Percentiles rank a stretch among this genome's conserved stretches.
phyloP scores from a whole-genome alignment of 768 basidiomycete genomes.

The Boletus reticulatus region DNA sequence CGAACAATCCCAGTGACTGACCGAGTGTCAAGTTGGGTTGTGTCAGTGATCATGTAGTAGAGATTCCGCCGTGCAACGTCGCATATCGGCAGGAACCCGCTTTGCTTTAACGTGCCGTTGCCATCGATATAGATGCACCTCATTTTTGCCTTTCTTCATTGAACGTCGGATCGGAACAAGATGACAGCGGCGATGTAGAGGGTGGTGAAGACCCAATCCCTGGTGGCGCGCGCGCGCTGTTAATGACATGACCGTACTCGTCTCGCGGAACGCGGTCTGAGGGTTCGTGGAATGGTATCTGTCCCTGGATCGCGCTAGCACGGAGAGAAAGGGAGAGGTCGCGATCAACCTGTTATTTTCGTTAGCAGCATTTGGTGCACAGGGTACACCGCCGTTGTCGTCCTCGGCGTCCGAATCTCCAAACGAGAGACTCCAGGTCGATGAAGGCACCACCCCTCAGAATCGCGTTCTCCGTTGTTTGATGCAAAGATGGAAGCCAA shows the following conservation, averaged over 20 bases:
- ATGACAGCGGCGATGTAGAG: neutral
- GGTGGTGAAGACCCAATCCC: neutral
- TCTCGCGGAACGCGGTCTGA: constrained; percentile 9
- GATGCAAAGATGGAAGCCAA: neutral
- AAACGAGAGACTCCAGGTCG: neutral
- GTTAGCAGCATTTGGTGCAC: neutral
- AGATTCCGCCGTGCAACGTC: neutral
- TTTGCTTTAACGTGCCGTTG: neutral
- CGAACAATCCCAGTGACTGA: neutral
- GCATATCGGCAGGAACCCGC: neutral
- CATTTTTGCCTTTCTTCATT: too few relatives aligned
- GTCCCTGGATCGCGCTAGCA: neutral
- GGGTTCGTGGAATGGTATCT: constrained; percentile 4
- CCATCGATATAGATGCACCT: neutral
- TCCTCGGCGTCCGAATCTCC: neutral
- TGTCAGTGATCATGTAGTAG: neutral
- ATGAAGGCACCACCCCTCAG: neutral
- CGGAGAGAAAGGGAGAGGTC: neutral
- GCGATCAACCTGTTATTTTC: neutral
- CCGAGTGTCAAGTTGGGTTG: neutral
- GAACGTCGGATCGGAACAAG: too few relatives aligned
- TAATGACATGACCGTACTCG: neutral
- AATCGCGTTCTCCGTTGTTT: neutral
- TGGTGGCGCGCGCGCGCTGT: neutral
- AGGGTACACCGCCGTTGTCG: neutral